These are phyloP conservation scores for Chlamydomonas applanata DNA, from an alignment of 139 green algal genomes.

Conservation along the genomic window DNA sequence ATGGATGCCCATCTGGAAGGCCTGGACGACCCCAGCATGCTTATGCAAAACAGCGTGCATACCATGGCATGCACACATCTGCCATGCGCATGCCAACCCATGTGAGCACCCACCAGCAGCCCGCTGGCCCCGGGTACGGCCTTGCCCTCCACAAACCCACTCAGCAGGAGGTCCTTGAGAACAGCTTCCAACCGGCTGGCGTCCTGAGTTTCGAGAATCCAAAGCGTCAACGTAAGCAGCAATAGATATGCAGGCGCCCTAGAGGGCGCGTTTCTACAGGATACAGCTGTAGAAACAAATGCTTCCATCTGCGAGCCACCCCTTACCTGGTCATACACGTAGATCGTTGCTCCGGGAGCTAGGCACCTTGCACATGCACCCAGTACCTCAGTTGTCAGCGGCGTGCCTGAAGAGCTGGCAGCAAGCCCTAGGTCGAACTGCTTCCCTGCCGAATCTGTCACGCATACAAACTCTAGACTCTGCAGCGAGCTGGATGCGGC, in stretches of 20 bases:
- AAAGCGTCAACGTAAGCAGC: no score
- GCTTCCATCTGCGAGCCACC: no score
- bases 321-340: conserved; percentile 7
- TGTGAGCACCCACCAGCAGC: conserved; percentile 2
- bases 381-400: background rate
- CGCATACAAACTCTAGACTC: background rate
- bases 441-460: background rate
- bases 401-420: background rate
- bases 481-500: background rate
- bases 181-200: conserved; percentile 13
- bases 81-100: background rate
- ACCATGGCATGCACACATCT: background rate
- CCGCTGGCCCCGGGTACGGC: background rate
- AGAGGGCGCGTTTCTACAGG: no score
- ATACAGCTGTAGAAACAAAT: no score
- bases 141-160: conserved; percentile 43
- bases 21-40: no score
- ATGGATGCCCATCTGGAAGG: no score
- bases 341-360: background rate
- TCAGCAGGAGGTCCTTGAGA: conserved; percentile 54
- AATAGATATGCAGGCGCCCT: no score
- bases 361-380: background rate
- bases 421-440: background rate
- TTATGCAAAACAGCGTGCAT: no score
- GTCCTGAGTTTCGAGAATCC: no score